Percentiles rank a stretch among this genome's conserved stretches.
These are phyloP conservation scores for Alnus rubra DNA, from an alignment of 306 rosid genomes.

Conservation along the genomic window DNA sequence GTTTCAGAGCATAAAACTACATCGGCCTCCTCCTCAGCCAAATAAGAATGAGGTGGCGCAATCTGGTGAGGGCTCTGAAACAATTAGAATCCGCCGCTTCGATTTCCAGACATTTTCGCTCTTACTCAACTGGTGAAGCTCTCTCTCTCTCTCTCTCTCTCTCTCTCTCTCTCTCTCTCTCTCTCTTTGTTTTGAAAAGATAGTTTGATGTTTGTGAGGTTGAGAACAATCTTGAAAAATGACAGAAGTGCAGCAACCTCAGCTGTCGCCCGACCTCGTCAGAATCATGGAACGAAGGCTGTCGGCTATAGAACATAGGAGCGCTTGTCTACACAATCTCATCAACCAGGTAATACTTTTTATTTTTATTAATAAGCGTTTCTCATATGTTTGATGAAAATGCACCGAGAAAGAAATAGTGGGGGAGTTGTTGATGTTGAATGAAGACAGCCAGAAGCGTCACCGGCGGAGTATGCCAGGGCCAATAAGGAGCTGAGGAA, in stretches of 20 bases:
- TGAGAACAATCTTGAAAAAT: neutral
- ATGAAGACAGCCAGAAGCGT: conserved; percentile 86
- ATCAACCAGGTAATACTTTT: conserved; percentile 54
- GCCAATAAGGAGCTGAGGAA: conserved; percentile 91
- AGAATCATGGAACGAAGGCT: conserved; percentile 78
- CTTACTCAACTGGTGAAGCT: conserved; percentile 48
- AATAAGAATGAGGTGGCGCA: conserved; percentile 20
- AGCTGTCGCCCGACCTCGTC: conserved; percentile 55
- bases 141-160: neutral
- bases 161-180: neutral
- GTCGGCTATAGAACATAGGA: conserved; percentile 60
- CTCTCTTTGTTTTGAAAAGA: neutral
- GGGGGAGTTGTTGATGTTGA: conserved; percentile 36
- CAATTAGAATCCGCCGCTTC: conserved; percentile 20
- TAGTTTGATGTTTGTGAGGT: neutral
- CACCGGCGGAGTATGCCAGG: conserved; percentile 75
- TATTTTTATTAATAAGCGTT: too few species aligned
- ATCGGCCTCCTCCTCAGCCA: neutral
- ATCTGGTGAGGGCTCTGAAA: conserved; percentile 19
- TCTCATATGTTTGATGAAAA: neutral
- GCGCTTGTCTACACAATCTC: conserved; percentile 51
- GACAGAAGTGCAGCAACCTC: conserved; percentile 55
- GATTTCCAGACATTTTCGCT: conserved; percentile 30
- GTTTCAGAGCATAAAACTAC: neutral
- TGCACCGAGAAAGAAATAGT: conserved; percentile 15